Evolutionary conservation across 208 protist species (phyloP).

Genomic region (Trypanosoma vivax): DNA sequence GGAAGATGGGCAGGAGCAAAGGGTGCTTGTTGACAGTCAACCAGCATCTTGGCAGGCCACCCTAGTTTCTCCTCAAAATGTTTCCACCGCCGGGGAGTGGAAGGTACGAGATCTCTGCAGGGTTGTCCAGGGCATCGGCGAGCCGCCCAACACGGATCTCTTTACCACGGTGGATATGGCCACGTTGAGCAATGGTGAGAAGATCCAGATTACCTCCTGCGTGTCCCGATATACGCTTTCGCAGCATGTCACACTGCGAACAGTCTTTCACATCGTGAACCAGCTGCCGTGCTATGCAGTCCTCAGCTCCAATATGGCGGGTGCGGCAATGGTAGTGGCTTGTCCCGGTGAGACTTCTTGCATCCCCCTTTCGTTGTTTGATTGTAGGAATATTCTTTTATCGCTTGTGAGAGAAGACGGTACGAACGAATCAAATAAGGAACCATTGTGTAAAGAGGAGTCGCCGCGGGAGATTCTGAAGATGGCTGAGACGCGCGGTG

Average conservation of each 20-base stretch:
- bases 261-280: conserved; percentile 18
- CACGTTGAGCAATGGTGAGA: conserved; percentile 13
- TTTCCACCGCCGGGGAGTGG: neutral
- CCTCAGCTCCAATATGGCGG: neutral
- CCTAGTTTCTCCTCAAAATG: too few species aligned
- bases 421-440: neutral
- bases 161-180: conserved; percentile 3
- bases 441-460: conserved; percentile 1
- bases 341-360: conserved; percentile 8
- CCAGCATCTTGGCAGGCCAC: too few species aligned
- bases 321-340: neutral
- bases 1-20: too few species aligned
- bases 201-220: conserved; percentile 8
- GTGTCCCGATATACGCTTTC: conserved; percentile 1
- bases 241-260: conserved; percentile 13
- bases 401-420: neutral
- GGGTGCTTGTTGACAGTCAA: too few species aligned
- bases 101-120: conserved; percentile 8
- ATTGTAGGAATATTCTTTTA: conserved; percentile 7
- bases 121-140: neutral
- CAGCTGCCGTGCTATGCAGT: neutral
- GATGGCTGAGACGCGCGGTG: conserved; percentile 9
- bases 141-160: neutral
- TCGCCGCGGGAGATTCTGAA: conserved; percentile 7
- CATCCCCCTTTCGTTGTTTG: conserved; percentile 8